Base-by-base conservation (phyloP, 2,329 filamentous ascomycete species). In the Verticillium alfalfae region DNA sequence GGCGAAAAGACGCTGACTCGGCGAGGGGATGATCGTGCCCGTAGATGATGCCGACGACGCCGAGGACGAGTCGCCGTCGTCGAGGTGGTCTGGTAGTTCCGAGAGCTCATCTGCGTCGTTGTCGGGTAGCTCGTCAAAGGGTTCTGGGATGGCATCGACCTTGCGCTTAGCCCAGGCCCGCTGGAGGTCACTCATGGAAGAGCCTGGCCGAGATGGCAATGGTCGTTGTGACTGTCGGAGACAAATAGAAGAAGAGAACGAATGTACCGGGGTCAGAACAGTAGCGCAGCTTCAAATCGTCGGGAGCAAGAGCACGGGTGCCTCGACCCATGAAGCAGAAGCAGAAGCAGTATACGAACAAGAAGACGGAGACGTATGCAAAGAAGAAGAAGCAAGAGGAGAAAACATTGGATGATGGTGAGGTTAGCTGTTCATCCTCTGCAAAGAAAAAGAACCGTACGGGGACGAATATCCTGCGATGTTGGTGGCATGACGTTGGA, bases 31-130 rank as follows among this genome's bases (percentile, higher is more conserved):
- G 64, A 98, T 84, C n/a, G 94, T 98, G 34, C 93, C 93, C 3
- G 93, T 92, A 1, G 93, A 97, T 3, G 93, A 96, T 41, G 92
- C 88, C n/a, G 93, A 97, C 5, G 90, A 96, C 15, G 91, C 85
- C 9, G 87, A 89, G 1, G 88, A 91, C 15, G 88, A 90, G 72
- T 91, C 88, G 66, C 88, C 87, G 68, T 91, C 84, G 59, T 79
- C 81, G 52, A 75, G 71, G 59, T 78, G 70, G 61, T 78, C 76
- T 8, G 74, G 76, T 60, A 82, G 68, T 66, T 83, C 81, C 34
- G 77, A 69, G 59, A 81, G 72, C 64, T 83, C 79, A 64, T 78
- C 75, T 52, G 66, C 69, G 61, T 81, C 80, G 60, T 83, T 76
- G 34, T 83, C 79, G 65, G 85, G 81, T 60, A 85, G 83, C 60